These are phyloP conservation scores for Cryphonectria carpinicola DNA, from an alignment of 2,329 filamentous ascomycete genomes.

Conservation along the genomic window DNA sequence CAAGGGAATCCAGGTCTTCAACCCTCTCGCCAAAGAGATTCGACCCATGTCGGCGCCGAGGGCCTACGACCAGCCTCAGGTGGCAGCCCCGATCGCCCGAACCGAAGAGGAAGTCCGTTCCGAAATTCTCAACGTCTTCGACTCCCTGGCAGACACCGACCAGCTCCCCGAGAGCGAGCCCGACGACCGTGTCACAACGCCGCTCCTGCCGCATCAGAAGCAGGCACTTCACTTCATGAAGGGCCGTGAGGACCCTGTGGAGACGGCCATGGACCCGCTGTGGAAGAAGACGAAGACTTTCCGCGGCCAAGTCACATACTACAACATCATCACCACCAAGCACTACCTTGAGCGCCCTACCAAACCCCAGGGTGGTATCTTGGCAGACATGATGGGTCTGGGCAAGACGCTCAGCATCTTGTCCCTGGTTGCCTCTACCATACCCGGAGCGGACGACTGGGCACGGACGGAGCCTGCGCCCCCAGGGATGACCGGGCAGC, in stretches of 20 bases:
- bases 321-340: slow-evolving; percentile 84
- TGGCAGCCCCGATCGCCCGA: slow-evolving; percentile 48
- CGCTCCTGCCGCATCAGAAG: slow-evolving; percentile 83
- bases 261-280: slow-evolving; percentile 66
- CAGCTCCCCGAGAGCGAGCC: slow-evolving; percentile 76
- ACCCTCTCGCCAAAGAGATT: slow-evolving; percentile 69
- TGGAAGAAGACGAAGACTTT: slow-evolving; percentile 67
- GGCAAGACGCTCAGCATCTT: slow-evolving; percentile 87
- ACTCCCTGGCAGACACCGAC: slow-evolving; percentile 76
- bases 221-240: slow-evolving; percentile 89
- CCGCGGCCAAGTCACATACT: slow-evolving; percentile 65
- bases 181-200: slow-evolving; percentile 62
- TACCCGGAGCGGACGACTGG: slow-evolving; percentile 67
- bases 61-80: slow-evolving; percentile 39
- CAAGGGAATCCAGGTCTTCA: slow-evolving; percentile 70
- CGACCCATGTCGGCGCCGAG: slow-evolving; percentile 32
- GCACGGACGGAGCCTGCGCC: slow-evolving; percentile 56
- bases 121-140: slow-evolving; percentile 86
- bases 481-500: slow-evolving; percentile 45
- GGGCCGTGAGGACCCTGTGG: slow-evolving; percentile 70
- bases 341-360: slow-evolving; percentile 62
- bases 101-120: slow-evolving; percentile 85
- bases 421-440: slow-evolving; percentile 71
- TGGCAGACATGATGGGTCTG: slow-evolving; percentile 89
- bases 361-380: slow-evolving; percentile 72